Evolutionary conservation across 108 stramenopile species (phyloP).

Genomic region (Cyclostephanos invisitatus): DNA sequence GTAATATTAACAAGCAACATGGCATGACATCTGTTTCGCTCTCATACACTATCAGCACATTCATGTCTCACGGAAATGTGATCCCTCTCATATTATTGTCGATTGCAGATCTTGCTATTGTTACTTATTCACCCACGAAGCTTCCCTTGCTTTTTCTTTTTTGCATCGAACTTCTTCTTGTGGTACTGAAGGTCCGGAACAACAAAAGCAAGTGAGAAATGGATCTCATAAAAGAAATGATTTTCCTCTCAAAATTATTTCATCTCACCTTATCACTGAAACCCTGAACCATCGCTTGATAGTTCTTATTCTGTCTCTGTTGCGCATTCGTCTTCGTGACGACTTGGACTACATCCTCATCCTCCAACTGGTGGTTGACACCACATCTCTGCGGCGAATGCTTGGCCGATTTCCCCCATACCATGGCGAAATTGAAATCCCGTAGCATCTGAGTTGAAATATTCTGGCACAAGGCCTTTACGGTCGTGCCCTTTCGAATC

Average conservation of each 20-base stretch:
- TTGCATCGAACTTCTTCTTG: slow-evolving; percentile 87
- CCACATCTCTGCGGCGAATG: slow-evolving; percentile 98
- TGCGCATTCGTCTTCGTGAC: slow-evolving; percentile 95
- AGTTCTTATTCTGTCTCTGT: slow-evolving; percentile 91
- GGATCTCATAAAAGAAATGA: not conserved
- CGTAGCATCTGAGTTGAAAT: slow-evolving; percentile 84
- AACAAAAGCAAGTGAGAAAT: not conserved
- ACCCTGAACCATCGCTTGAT: slow-evolving; percentile 73
- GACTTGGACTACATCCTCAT: slow-evolving; percentile 99
- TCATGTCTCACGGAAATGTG: not conserved
- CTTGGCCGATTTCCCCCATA: slow-evolving; percentile 96
- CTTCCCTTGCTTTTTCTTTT: slow-evolving; percentile 78
- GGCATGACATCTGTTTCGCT: not conserved
- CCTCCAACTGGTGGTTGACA: slow-evolving; percentile 84
- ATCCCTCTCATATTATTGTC: too few species aligned
- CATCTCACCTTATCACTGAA: slow-evolving; percentile 67
- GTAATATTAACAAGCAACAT: not conserved
- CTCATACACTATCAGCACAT: not conserved
- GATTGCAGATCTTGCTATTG: not conserved
- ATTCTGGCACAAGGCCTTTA: slow-evolving; percentile 76
- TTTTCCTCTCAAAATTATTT: not conserved
- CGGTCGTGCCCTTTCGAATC: slow-evolving; percentile 87
- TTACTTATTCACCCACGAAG: slow-evolving; percentile 57
- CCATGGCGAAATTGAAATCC: slow-evolving; percentile 98
- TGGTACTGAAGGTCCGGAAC: slow-evolving; percentile 46